Percentiles rank a stretch among this genome's conserved stretches.
Conservation (phyloP, 371 early-diverging fungal species). For the Parasitella parasitica region DNA sequence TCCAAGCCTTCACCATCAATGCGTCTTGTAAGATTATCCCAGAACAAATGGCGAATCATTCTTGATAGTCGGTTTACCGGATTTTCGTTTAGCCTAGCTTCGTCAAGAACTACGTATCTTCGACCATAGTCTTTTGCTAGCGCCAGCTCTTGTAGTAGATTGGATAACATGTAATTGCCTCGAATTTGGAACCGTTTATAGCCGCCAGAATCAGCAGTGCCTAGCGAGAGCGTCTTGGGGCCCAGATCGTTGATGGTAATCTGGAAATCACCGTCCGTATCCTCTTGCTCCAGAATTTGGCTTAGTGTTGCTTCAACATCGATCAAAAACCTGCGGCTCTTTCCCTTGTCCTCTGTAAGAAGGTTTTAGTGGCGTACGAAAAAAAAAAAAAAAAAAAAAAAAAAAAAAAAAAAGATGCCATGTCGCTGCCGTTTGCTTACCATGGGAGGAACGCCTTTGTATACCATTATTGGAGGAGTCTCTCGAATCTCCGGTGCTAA, state of each 20-base stretch:
- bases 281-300: slow-evolving; percentile 83
- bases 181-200: slow-evolving; percentile 80
- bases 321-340: slow-evolving; percentile 72
- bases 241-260: slow-evolving; percentile 89
- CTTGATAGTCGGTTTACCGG: slow-evolving; percentile 84
- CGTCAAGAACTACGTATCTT: slow-evolving; percentile 77
- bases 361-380: neutral
- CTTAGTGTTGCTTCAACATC: slow-evolving; percentile 78
- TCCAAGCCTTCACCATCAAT: slow-evolving; percentile 90
- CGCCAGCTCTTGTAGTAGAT: slow-evolving; percentile 91
- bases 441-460: slow-evolving; percentile 45
- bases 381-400: too few relatives aligned
- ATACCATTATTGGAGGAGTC: slow-evolving; percentile 5
- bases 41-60: slow-evolving; percentile 86
- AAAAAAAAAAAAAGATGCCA: too few relatives aligned
- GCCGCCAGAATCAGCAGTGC: slow-evolving; percentile 82
- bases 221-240: slow-evolving; percentile 83
- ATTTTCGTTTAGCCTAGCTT: slow-evolving; percentile 83
- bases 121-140: slow-evolving; percentile 84
- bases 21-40: slow-evolving; percentile 88
- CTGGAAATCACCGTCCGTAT: slow-evolving; percentile 89
- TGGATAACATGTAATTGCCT: slow-evolving; percentile 91
- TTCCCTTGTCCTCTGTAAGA: slow-evolving; percentile 61
- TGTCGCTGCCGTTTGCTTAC: too few relatives aligned
- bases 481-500: neutral